These are phyloP conservation scores for Annulohypoxylon truncatum DNA, from an alignment of 2,329 filamentous ascomycete species.

Conservation along the genomic window DNA sequence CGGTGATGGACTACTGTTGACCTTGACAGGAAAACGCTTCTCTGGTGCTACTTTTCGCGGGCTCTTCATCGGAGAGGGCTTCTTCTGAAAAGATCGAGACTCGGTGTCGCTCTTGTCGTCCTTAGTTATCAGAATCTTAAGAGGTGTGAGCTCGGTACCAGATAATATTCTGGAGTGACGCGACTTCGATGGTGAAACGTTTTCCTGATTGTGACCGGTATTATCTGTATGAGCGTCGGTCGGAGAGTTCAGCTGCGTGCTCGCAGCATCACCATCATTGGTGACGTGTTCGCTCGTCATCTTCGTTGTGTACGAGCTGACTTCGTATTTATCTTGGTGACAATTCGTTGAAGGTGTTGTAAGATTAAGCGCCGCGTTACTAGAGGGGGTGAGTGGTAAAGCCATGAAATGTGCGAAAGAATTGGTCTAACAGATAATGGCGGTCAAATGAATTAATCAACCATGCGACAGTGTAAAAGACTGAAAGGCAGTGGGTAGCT, in stretches of 20 bases:
- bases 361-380: constrained; percentile 54
- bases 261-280: constrained; percentile 16
- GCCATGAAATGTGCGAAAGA: constrained; percentile 48
- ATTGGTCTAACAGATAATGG: background rate
- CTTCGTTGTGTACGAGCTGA: constrained; percentile 3
- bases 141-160: constrained; percentile 66
- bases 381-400: constrained; percentile 56
- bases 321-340: constrained; percentile 43
- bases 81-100: constrained; percentile 43
- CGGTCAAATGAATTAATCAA: background rate
- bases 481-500: background rate
- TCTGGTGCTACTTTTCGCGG: constrained; percentile 61
- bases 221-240: constrained; percentile 25
- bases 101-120: constrained; percentile 44
- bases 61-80: constrained; percentile 43
- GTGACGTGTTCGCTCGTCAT: constrained; percentile 20
- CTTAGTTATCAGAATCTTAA: constrained; percentile 62
- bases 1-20: constrained; percentile 51
- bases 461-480: background rate
- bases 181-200: constrained; percentile 60
- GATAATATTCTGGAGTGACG: constrained; percentile 68
- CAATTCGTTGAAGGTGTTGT: constrained; percentile 49
- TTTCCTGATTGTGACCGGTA: constrained; percentile 55
- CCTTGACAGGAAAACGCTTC: constrained; percentile 71
- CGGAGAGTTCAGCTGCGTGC: constrained; percentile 35